Evolutionary conservation across 345 rosid genomes (phyloP).

Genomic region (Moricandia arvensis): DNA sequence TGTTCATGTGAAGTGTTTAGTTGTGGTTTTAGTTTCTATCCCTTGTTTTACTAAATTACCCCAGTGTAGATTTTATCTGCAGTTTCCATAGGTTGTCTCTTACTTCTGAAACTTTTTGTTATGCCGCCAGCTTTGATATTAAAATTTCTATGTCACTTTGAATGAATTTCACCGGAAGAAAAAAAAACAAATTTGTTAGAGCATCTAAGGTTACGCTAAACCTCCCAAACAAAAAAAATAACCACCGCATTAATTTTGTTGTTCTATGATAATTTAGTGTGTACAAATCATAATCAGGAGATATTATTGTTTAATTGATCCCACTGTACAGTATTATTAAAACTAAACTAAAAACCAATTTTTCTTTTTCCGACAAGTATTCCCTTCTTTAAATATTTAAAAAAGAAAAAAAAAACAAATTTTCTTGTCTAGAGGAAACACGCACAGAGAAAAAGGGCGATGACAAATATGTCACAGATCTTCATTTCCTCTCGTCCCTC

Average conservation of each 20-base stretch:
- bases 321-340: conserved; percentile 4
- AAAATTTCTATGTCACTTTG: too few species aligned
- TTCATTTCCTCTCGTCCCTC: conserved; percentile 15
- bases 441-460: neutral
- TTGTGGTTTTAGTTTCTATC: too few species aligned
- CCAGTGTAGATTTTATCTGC: too few species aligned
- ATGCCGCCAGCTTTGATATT: too few species aligned
- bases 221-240: neutral
- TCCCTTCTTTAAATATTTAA: neutral
- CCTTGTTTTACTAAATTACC: too few species aligned
- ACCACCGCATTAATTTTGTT: neutral
- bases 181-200: neutral
- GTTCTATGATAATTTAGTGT: neutral
- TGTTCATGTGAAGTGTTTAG: too few species aligned
- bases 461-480: conserved; percentile 22
- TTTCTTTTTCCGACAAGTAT: neutral
- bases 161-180: too few species aligned
- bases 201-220: neutral
- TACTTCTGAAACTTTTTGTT: too few species aligned
- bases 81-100: too few species aligned
- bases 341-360: neutral
- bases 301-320: conserved; percentile 26
- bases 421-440: too few species aligned
- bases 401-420: neutral
- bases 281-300: conserved; percentile 22